Evolutionary conservation across 305 asterid species (phyloP), one percentile per base, ranked within the genome.

Genomic region (Fraxinus floribunda): DNA sequence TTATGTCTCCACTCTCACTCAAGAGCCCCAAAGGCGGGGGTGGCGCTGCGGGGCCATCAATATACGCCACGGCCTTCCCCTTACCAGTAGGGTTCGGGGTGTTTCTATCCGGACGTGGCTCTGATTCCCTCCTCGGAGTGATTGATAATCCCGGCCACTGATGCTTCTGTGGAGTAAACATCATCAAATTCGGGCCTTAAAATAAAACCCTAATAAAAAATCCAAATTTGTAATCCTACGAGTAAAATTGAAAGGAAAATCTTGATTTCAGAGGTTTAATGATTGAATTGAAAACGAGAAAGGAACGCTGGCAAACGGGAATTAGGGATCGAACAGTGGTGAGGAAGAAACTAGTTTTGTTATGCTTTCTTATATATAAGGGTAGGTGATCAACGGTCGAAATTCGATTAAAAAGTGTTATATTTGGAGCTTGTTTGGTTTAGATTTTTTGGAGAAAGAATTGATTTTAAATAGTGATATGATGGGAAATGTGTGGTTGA

Each of bases 1-100:
- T 88, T 82, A 36, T 83, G 44, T 78, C 88, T 44, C 88, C 91
- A 80, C 83, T 87, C 16, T 88, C 94, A 85, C 79, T 89, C 89
- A 93, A 80, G 38, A 90, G 76, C 11, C 89, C 86, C 83, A 86
- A 87, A 2, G 98, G 97, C 71, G 98, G 97, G 68, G 97, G 89
- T 4, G 89, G 94, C 32, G 89, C 87, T 16, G 91, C 87, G 29
- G 91, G 89, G 30, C 89, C 92, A 32, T 94, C 98, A 3, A 79
- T 75, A 64, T 88, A 87, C 26, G 89, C 90, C 86, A 89, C 92
- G 75, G 81, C 85, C 84, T 94, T 93, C 34, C 88, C 94, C 84
- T 88, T 92, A 71, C 90, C 93, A 35, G 81, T 83, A 85, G 86
- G 81, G 83, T 79, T 82, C n/a, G 85, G 88, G 81, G 81, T 85